Conservation (phyloP, 352 stramenopile species). For the Halophytophthora batemanensis region DNA sequence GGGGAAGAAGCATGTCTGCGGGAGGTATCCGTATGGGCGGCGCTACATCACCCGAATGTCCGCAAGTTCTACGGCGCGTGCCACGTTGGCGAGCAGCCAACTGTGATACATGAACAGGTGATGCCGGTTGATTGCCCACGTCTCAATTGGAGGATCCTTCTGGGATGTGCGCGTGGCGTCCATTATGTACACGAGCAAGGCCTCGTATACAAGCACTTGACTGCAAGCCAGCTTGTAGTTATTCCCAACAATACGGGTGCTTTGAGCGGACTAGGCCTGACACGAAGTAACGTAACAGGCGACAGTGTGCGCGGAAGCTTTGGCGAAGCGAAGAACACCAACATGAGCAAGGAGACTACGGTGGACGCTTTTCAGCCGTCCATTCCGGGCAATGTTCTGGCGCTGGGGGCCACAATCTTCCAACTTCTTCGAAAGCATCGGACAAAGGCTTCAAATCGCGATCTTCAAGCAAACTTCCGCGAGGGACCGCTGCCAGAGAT, state of each 20-base stretch:
- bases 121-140: not conserved
- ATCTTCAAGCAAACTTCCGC: not conserved
- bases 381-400: too few relatives aligned
- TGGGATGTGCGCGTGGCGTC: conserved; percentile 11
- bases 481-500: not conserved
- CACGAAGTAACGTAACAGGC: not conserved
- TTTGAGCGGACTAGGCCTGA: conserved; percentile 13
- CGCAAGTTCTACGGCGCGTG: conserved; percentile 24
- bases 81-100: conserved; percentile 15
- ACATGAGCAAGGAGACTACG: too few relatives aligned
- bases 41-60: conserved; percentile 26
- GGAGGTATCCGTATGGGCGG: conserved; percentile 10
- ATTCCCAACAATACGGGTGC: conserved; percentile 11
- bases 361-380: too few relatives aligned
- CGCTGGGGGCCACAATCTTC: too few relatives aligned
- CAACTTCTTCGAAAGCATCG: too few relatives aligned
- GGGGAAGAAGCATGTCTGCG: conserved; percentile 16
- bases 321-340: too few relatives aligned
- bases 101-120: conserved; percentile 19
- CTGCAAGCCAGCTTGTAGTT: conserved; percentile 4
- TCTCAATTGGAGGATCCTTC: conserved; percentile 5
- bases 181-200: conserved; percentile 14
- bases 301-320: too few relatives aligned
- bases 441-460: conserved; percentile 2
- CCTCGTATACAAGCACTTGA: conserved; percentile 11